These are phyloP conservation scores for Populus alba DNA, from an alignment of 345 rosid species.

Conservation along the genomic window DNA sequence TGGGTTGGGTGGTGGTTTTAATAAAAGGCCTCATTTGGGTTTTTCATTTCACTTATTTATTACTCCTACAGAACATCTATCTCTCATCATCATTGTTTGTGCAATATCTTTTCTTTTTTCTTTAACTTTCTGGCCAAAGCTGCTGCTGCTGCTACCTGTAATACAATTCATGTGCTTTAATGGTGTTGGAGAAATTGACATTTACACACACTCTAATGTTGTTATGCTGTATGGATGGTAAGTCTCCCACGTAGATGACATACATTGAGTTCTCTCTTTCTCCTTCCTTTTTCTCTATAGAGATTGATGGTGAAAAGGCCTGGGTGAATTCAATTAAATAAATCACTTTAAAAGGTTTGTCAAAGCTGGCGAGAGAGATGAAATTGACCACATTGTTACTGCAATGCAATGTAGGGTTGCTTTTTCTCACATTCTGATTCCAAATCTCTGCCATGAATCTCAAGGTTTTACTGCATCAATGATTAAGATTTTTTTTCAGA, in stretches of 20 bases:
- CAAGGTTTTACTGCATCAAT: conserved; percentile 46
- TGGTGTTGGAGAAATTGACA: conserved; percentile 20
- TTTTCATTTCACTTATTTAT: conserved; percentile 6
- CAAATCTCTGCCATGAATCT: conserved; percentile 34
- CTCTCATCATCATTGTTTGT: conserved; percentile 32
- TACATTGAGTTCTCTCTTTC: background rate
- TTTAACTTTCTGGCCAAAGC: background rate
- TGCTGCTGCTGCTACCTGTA: background rate
- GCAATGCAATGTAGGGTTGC: background rate
- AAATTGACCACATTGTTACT: conserved; percentile 29
- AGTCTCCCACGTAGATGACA: conserved; percentile 43
- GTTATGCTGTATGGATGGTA: background rate
- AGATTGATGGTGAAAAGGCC: background rate
- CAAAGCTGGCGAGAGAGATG: conserved; percentile 23
- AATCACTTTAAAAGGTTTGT: conserved; percentile 10
- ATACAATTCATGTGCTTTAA: conserved; percentile 5
- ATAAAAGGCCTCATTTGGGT: conserved; percentile 17
- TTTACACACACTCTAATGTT: background rate
- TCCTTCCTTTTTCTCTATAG: background rate
- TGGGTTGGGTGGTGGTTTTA: conserved; percentile 30
- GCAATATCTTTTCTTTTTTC: background rate
- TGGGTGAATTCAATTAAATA: background rate
- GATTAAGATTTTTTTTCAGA: conserved; percentile 36
- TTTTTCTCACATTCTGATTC: conserved; percentile 16
- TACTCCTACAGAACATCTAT: conserved; percentile 6